Percentiles rank a stretch among this genome's conserved stretches.
These are phyloP conservation scores for Lyophyllum atratum DNA, from an alignment of 768 basidiomycete genomes.

Conservation along the genomic window DNA sequence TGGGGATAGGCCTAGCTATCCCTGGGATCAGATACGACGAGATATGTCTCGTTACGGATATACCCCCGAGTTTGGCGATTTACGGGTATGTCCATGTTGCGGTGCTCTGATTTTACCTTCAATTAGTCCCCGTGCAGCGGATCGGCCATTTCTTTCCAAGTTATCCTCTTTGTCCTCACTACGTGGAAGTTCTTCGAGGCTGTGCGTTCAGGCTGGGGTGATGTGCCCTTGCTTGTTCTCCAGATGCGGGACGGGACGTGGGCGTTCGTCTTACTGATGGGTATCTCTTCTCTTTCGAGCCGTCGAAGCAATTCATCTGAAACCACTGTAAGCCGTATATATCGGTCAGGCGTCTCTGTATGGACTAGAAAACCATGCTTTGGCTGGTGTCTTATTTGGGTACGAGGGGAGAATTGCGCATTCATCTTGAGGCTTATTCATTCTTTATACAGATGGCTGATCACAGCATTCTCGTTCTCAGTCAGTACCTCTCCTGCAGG, in stretches of 20 bases:
- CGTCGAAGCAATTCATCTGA: background rate
- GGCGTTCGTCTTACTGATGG: slow-evolving; percentile 41
- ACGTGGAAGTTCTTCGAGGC: slow-evolving; percentile 35
- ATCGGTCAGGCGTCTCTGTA: slow-evolving; percentile 27
- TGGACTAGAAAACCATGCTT: slow-evolving; percentile 24
- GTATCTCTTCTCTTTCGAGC: slow-evolving; percentile 25
- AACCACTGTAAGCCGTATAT: slow-evolving; percentile 22
- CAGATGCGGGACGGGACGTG: slow-evolving; percentile 48
- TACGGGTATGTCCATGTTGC: slow-evolving; percentile 28
- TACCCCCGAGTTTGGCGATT: slow-evolving; percentile 30
- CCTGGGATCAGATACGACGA: slow-evolving; percentile 34
- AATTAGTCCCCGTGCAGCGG: slow-evolving; percentile 19
- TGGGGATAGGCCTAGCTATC: slow-evolving; percentile 29
- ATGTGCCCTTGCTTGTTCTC: slow-evolving; percentile 39
- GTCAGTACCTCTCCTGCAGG: slow-evolving; percentile 20
- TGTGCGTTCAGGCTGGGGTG: slow-evolving; percentile 39
- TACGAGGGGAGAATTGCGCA: slow-evolving; percentile 12
- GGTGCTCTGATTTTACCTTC: background rate
- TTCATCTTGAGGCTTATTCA: background rate
- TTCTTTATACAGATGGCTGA: slow-evolving; percentile 29
- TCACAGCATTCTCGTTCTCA: slow-evolving; percentile 35
- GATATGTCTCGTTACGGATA: slow-evolving; percentile 29
- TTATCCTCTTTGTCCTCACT: slow-evolving; percentile 39
- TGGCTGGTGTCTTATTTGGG: slow-evolving; percentile 32
- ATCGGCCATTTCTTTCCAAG: slow-evolving; percentile 36